These are phyloP conservation scores for Starmerella davenportii DNA, from an alignment of 805 yeast genomes.

Conservation along the genomic window DNA sequence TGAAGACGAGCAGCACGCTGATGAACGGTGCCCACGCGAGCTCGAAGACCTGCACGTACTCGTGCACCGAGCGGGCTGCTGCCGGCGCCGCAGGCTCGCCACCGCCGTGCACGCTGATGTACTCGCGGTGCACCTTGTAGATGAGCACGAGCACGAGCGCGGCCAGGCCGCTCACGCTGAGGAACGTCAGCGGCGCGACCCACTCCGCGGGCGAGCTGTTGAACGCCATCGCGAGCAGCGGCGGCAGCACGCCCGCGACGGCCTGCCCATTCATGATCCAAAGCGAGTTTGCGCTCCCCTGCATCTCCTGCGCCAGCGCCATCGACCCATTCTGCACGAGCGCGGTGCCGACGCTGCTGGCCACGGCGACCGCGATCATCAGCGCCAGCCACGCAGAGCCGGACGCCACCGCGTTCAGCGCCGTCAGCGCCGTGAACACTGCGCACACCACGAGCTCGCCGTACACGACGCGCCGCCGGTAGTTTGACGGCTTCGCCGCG, in stretches of 20 bases:
- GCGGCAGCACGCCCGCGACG: slow-evolving; percentile 80
- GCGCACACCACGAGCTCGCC: slow-evolving; percentile 45
- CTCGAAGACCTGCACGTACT: neutral
- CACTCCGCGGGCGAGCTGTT: slow-evolving; percentile 32
- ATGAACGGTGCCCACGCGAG: slow-evolving; percentile 32
- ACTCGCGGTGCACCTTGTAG: slow-evolving; percentile 5
- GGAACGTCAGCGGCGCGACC: slow-evolving; percentile 27
- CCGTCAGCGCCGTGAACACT: slow-evolving; percentile 43
- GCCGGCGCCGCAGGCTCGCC: slow-evolving; percentile 8
- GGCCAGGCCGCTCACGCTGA: slow-evolving; percentile 12
- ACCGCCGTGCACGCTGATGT: slow-evolving; percentile 1
- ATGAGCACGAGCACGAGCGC: slow-evolving; percentile 4
- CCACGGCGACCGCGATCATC: slow-evolving; percentile 36
- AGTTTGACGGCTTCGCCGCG: slow-evolving; percentile 50
- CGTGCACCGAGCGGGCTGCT: neutral
- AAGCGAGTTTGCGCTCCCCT: slow-evolving; percentile 13
- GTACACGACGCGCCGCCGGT: slow-evolving; percentile 34
- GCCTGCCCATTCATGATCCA: slow-evolving; percentile 93
- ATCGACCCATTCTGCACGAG: slow-evolving; percentile 76
- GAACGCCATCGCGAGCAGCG: slow-evolving; percentile 42
- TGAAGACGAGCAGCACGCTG: slow-evolving; percentile 57
- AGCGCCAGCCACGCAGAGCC: slow-evolving; percentile 21
- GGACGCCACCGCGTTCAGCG: slow-evolving; percentile 5
- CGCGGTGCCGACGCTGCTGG: slow-evolving; percentile 60
- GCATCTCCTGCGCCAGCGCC: slow-evolving; percentile 55